Evolutionary conservation across 331 rosid species (phyloP).

Genomic region (Pyracantha coccinea): DNA sequence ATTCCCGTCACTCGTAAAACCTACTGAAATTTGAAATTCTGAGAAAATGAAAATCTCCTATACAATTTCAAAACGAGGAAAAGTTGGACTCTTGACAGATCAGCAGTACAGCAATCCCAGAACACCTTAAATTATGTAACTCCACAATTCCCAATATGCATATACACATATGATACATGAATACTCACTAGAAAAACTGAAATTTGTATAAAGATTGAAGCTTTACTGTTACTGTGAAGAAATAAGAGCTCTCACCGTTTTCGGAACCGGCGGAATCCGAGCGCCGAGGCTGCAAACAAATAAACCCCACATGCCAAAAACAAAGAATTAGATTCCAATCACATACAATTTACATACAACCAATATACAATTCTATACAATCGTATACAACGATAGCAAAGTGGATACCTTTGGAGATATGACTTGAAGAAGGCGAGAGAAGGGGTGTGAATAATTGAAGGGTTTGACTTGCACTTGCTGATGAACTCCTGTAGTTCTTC

Average conservation of each 20-base stretch:
- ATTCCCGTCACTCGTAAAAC: neutral
- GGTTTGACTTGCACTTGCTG: conserved; percentile 50
- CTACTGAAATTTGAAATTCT: neutral
- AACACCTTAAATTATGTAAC: neutral
- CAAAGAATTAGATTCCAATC: neutral
- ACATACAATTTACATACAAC: neutral
- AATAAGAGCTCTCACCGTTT: conserved; percentile 30
- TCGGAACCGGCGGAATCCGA: conserved; percentile 45
- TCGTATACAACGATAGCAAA: neutral
- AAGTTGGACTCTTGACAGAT: neutral
- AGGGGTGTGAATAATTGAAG: conserved; percentile 55
- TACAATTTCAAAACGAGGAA: neutral
- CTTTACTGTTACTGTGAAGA: neutral
- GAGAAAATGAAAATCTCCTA: neutral
- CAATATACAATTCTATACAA: too few species aligned
- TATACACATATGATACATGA: neutral
- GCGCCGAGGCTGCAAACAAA: conserved; percentile 52
- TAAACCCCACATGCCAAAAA: neutral
- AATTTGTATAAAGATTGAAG: neutral
- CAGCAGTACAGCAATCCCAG: neutral
- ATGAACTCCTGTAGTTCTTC: conserved; percentile 52
- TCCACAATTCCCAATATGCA: neutral
- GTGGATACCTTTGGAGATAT: conserved; percentile 55
- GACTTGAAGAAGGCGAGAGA: conserved; percentile 74
- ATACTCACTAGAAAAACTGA: neutral